A percentile compares a stretch with the other conserved stretches of the same genome.
Conservation (phyloP, 805 yeast species). For the Ogataea salicorniae region DNA sequence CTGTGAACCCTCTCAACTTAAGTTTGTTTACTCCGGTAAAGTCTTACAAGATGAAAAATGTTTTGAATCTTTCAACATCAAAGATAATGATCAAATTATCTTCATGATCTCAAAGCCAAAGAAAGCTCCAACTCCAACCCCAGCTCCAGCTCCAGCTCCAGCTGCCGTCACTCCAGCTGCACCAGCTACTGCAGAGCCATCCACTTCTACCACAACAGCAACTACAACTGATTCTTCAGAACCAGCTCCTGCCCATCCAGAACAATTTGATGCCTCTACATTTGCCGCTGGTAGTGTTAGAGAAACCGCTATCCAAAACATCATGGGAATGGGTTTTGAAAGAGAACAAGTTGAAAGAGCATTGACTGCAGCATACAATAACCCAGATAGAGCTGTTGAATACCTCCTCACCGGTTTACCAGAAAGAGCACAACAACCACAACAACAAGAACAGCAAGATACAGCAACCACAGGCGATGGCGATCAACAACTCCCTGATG, state of each 20-base stretch:
- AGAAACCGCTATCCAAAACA: slow-evolving; percentile 71
- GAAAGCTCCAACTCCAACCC: slow-evolving; percentile 27
- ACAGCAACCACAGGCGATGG: slow-evolving; percentile 17
- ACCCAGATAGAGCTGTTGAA: slow-evolving; percentile 98
- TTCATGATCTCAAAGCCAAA: slow-evolving; percentile 76
- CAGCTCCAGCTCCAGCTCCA: slow-evolving; percentile 16
- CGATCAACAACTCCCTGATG: slow-evolving; percentile 1
- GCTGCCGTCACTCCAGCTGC: slow-evolving; percentile 22
- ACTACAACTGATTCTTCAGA: slow-evolving; percentile 20
- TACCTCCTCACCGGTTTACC: slow-evolving; percentile 89
- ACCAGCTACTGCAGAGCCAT: slow-evolving; percentile 19
- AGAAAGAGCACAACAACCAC: slow-evolving; percentile 33
- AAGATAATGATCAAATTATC: slow-evolving; percentile 82
- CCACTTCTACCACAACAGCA: slow-evolving; percentile 19
- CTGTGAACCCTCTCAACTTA: slow-evolving; percentile 69
- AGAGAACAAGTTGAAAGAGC: slow-evolving; percentile 86
- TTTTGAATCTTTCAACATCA: slow-evolving; percentile 65
- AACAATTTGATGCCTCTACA: slow-evolving; percentile 40
- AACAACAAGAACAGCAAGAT: slow-evolving; percentile 14
- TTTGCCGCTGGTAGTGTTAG: slow-evolving; percentile 77
- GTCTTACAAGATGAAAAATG: slow-evolving; percentile 81
- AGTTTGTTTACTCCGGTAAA: slow-evolving; percentile 86
- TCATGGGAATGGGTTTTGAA: slow-evolving; percentile 95
- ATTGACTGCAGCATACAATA: slow-evolving; percentile 89
- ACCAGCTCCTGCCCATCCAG: slow-evolving; percentile 12